These are phyloP conservation scores for Fusarium chuoi DNA, from an alignment of 2,329 filamentous ascomycete genomes.

Conservation along the genomic window DNA sequence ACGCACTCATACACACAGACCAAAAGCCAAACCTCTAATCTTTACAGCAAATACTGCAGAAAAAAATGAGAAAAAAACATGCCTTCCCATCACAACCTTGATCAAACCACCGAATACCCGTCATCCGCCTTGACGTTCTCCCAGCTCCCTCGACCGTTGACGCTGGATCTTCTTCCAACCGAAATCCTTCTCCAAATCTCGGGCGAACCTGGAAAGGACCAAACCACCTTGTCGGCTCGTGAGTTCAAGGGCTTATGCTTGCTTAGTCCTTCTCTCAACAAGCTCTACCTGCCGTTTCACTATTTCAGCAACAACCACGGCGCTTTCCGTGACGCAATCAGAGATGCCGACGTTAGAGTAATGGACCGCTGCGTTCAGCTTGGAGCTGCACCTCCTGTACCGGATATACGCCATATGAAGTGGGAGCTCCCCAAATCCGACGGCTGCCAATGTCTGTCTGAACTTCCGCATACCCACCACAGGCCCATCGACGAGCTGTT, in stretches of 20 bases:
- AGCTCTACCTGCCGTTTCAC: neutral
- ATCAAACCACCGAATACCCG: neutral
- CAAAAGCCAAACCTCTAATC: neutral
- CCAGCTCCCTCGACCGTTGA: neutral
- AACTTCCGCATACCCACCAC: rapidly evolving
- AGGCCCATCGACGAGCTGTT: neutral
- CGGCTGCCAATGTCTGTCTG: rapidly evolving
- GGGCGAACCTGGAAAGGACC: neutral
- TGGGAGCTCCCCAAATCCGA: neutral
- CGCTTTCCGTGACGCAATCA: neutral
- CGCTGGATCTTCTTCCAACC: neutral
- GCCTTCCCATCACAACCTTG: no score
- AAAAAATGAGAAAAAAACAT: neutral
- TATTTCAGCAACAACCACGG: neutral
- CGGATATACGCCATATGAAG: neutral
- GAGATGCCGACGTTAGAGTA: neutral
- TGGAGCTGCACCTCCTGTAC: neutral
- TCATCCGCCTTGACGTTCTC: neutral
- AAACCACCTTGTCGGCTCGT: neutral
- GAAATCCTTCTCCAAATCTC: neutral
- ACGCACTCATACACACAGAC: neutral
- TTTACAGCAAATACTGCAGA: neutral
- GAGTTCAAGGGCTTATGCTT: neutral
- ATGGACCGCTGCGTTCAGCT: neutral
- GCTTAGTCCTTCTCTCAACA: neutral